A percentile compares a stretch with the other conserved stretches of the same genome.
Evolutionary conservation across 2,329 filamentous ascomycete genomes (phyloP).

Genomic region (Botrytis tulipae): DNA sequence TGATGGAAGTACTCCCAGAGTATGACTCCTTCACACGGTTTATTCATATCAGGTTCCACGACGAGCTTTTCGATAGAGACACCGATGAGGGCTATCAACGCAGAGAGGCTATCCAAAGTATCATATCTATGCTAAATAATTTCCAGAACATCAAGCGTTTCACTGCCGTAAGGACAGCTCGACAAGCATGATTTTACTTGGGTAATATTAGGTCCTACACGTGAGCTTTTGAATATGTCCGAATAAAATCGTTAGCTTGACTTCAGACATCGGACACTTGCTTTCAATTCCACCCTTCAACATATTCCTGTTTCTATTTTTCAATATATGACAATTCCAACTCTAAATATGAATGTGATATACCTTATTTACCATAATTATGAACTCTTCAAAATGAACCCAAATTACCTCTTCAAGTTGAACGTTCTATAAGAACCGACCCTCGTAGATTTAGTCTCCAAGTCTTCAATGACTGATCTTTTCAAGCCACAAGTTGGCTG

Average conservation of each 20-base stretch:
- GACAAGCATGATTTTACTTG: background rate
- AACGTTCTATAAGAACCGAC: background rate
- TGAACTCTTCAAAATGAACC: background rate
- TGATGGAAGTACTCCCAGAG: background rate
- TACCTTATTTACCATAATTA: rapidly evolving
- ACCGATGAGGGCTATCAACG: background rate
- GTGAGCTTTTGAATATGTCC: no score
- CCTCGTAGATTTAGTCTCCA: background rate
- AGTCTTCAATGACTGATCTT: background rate
- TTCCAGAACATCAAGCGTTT: background rate
- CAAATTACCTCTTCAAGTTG: background rate
- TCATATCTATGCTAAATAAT: background rate
- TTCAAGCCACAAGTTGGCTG: background rate
- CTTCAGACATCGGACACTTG: background rate
- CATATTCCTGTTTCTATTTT: background rate
- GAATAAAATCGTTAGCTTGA: background rate
- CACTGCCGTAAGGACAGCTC: background rate
- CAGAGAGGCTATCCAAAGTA: background rate
- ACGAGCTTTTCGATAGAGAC: background rate
- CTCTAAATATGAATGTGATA: background rate
- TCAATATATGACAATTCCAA: background rate
- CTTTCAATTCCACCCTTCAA: no score
- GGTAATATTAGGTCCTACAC: background rate
- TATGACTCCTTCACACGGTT: background rate
- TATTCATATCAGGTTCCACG: background rate